phyloP scores from a whole-genome alignment of 2,329 filamentous ascomycete genomes.

The Neopestalotiopsis clavispora region DNA sequence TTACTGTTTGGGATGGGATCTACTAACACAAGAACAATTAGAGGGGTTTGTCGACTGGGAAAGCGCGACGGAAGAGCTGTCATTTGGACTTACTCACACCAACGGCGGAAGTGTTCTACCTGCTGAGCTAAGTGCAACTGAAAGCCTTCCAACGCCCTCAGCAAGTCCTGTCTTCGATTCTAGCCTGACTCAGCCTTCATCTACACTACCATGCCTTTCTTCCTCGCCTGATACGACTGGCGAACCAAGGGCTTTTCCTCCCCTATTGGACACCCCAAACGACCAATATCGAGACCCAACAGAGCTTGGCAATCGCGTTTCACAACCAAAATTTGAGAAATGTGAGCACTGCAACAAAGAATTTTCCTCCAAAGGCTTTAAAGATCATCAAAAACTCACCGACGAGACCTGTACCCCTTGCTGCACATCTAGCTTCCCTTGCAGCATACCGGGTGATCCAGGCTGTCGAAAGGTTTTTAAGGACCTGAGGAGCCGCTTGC shows the following conservation, averaged over 20 bases:
- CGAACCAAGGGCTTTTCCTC: neutral
- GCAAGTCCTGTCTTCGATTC: neutral
- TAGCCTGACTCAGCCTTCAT: neutral
- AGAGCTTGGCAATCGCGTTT: neutral
- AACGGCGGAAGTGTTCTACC: neutral
- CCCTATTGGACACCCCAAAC: neutral
- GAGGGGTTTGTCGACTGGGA: neutral
- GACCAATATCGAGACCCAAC: neutral
- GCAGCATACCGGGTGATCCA: slow-evolving; percentile 38
- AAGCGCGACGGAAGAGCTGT: neutral
- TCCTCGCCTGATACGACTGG: neutral
- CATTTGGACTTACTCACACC: neutral
- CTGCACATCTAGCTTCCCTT: slow-evolving; percentile 39
- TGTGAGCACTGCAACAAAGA: neutral
- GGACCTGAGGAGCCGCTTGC: neutral
- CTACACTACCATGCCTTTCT: neutral
- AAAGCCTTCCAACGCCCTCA: neutral
- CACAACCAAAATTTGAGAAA: neutral
- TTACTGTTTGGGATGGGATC: neutral
- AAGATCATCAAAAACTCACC: slow-evolving; percentile 24
- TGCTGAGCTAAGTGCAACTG: neutral
- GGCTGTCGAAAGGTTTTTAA: slow-evolving; percentile 21
- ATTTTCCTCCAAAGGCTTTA: neutral
- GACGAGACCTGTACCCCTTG: slow-evolving; percentile 32
- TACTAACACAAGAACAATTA: neutral